Evolutionary conservation across 345 rosid genomes (phyloP).

Genomic region (Populus euphratica): DNA sequence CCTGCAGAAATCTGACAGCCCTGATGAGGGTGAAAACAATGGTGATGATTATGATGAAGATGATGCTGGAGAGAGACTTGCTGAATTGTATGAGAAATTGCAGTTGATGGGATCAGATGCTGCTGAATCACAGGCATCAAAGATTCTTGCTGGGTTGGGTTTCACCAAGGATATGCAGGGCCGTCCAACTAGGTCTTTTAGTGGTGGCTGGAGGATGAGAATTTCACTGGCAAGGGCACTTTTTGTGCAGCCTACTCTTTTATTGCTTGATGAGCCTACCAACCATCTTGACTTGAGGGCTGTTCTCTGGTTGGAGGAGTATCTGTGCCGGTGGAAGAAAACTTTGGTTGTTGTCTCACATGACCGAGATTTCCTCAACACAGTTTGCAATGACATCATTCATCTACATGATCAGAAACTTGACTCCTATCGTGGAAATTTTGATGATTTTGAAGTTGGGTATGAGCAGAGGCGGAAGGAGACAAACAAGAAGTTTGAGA

Average conservation of each 20-base stretch:
- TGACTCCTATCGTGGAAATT: conserved; percentile 80
- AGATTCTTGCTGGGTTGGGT: conserved; percentile 94
- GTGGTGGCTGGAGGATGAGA: conserved; percentile 99
- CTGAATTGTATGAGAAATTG: conserved; percentile 74
- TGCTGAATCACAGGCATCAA: conserved; percentile 91
- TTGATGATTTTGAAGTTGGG: conserved; percentile 75
- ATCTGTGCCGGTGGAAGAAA: conserved; percentile 85
- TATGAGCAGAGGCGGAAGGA: conserved; percentile 92
- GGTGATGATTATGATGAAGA: conserved; percentile 36
- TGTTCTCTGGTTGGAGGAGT: conserved; percentile 94
- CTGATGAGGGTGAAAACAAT: conserved; percentile 24
- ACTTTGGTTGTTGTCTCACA: conserved; percentile 93
- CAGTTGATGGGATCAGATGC: conserved; percentile 91
- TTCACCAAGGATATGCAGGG: conserved; percentile 87
- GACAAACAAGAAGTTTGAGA: conserved; percentile 76
- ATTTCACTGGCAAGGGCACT: conserved; percentile 94
- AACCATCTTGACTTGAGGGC: conserved; percentile 97
- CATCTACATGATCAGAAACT: conserved; percentile 88
- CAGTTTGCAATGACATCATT: conserved; percentile 81
- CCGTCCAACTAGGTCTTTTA: conserved; percentile 73
- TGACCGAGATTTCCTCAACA: conserved; percentile 90
- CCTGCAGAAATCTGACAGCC: conserved; percentile 45
- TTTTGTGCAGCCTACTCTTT: conserved; percentile 86
- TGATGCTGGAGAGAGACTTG: conserved; percentile 80
- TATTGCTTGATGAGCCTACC: conserved; percentile 91